Percentiles rank a stretch among this genome's conserved stretches.
Evolutionary conservation across 2,329 filamentous ascomycete genomes (phyloP).

Genomic region (Cladophialophora bantiana): DNA sequence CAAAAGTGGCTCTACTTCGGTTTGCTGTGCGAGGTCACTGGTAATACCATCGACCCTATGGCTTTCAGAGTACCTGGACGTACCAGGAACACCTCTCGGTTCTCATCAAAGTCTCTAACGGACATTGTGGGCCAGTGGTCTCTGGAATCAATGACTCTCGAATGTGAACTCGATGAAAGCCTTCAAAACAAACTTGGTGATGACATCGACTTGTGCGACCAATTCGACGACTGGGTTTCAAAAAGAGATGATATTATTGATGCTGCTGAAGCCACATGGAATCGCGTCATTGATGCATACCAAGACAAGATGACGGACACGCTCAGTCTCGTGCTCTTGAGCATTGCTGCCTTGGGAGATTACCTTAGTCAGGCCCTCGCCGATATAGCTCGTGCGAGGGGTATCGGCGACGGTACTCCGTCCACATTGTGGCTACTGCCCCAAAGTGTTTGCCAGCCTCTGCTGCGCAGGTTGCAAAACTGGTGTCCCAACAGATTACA

Average conservation of each 20-base stretch:
- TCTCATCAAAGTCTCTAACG: constrained; percentile 6
- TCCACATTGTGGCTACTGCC: too few species aligned
- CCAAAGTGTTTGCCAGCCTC: background rate
- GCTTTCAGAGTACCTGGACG: constrained; percentile 2
- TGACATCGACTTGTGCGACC: too few species aligned
- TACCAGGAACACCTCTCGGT: background rate
- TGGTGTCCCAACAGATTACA: constrained; percentile 18
- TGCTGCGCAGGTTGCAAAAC: background rate
- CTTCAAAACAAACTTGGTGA: background rate
- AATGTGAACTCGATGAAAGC: background rate
- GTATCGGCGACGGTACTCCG: background rate
- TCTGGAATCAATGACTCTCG: background rate
- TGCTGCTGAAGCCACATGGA: background rate
- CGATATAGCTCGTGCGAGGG: background rate
- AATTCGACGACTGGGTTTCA: too few species aligned
- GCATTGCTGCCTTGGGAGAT: constrained; percentile 16
- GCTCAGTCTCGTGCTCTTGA: constrained; percentile 8
- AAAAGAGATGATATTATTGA: background rate
- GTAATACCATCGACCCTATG: background rate
- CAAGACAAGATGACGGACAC: background rate
- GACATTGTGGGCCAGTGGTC: constrained; percentile 15
- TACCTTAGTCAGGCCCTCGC: constrained; percentile 5
- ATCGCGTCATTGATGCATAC: background rate
- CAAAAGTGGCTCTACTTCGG: constrained; percentile 27
- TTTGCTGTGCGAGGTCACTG: constrained; percentile 17